These are phyloP conservation scores for Ophiocordyceps australis DNA, from an alignment of 2,329 filamentous ascomycete genomes.

Conservation along the genomic window DNA sequence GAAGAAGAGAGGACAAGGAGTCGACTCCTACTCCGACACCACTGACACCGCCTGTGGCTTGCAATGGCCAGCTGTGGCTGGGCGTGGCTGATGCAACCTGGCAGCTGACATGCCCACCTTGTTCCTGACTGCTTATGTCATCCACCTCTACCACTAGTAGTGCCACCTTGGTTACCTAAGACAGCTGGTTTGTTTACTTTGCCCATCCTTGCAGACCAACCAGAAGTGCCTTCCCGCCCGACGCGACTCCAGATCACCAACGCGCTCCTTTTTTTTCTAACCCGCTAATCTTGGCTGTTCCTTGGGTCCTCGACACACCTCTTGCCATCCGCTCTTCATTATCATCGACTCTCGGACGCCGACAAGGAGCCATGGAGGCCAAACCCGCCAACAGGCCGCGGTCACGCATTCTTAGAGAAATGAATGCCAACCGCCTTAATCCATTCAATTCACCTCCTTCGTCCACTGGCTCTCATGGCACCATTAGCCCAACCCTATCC, in stretches of 20 bases:
- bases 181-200: slow-evolving; percentile 1
- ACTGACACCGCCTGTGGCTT: no score
- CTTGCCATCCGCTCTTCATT: not conserved
- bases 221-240: not conserved
- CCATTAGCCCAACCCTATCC: slow-evolving; percentile 33
- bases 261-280: not conserved
- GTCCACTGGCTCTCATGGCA: slow-evolving; percentile 38
- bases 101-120: no score
- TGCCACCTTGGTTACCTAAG: no score
- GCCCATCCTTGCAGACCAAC: not conserved
- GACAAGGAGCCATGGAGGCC: slow-evolving; percentile 18
- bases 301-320: not conserved
- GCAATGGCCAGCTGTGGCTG: no score
- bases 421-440: slow-evolving; percentile 32
- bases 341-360: slow-evolving; percentile 2
- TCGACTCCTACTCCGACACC: no score
- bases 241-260: not conserved
- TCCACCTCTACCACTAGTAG: no score
- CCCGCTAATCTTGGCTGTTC: not conserved
- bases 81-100: no score
- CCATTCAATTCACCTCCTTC: slow-evolving; percentile 40
- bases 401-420: slow-evolving; percentile 30
- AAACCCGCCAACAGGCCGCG: slow-evolving; percentile 22
- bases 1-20: no score
- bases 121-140: no score